Evolutionary conservation across 164 flowering plant species (phyloP).

Genomic region (Sextonia rubra): DNA sequence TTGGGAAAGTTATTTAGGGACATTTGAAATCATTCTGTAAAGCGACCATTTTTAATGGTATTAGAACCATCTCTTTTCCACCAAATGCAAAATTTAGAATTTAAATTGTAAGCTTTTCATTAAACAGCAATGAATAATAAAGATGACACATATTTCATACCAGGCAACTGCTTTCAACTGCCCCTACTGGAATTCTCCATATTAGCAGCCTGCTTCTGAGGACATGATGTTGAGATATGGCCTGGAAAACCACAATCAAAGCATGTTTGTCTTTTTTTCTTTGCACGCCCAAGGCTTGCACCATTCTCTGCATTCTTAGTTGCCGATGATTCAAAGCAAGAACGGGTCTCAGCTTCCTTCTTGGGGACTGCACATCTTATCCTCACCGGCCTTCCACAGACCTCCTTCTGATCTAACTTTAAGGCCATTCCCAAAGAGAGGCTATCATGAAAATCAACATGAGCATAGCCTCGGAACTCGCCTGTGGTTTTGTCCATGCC

Average conservation of each 20-base stretch:
- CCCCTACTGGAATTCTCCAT: background rate
- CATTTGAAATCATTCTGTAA: too few relatives aligned
- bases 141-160: background rate
- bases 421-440: conserved; percentile 56
- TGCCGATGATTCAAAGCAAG: conserved; percentile 9
- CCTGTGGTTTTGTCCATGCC: conserved; percentile 81
- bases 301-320: conserved; percentile 11
- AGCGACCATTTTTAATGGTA: too few relatives aligned
- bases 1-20: too few relatives aligned
- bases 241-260: conserved; percentile 76
- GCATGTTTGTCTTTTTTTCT: conserved; percentile 67
- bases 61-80: too few relatives aligned
- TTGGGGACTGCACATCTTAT: conserved; percentile 80
- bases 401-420: conserved; percentile 60
- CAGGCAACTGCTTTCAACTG: background rate
- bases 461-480: conserved; percentile 86
- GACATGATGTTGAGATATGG: conserved; percentile 74
- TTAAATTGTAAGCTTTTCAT: background rate
- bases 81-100: background rate
- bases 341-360: conserved; percentile 26
- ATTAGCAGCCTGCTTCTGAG: conserved; percentile 42
- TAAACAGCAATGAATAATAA: background rate
- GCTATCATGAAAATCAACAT: conserved; percentile 79
- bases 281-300: conserved; percentile 25
- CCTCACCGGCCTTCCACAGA: conserved; percentile 75